Percentiles rank a stretch among this genome's conserved stretches.
Conservation (phyloP, 2,329 filamentous ascomycete species). For the Endoconidiophora laricicola region DNA sequence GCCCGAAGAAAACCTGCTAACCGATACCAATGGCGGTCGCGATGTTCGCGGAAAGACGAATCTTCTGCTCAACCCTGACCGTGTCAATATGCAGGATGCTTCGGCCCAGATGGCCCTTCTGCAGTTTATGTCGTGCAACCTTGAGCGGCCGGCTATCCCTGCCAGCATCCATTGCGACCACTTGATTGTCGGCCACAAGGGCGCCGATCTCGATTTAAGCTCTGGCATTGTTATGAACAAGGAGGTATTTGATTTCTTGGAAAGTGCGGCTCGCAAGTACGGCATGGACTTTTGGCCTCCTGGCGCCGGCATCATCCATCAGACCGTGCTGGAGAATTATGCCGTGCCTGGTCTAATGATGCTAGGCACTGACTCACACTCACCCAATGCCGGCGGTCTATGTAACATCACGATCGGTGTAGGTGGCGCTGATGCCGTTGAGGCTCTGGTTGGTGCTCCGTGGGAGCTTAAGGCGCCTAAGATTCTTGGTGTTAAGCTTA, state of each 20-base stretch:
- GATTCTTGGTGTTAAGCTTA: constrained; percentile 69
- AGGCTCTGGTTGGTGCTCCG: constrained; percentile 86
- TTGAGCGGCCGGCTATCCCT: constrained; percentile 78
- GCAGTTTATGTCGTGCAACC: constrained; percentile 95
- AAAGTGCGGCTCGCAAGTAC: constrained; percentile 79
- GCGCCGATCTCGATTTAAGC: constrained; percentile 70
- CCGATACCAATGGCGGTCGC: constrained; percentile 66
- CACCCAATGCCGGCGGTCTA: constrained; percentile 88
- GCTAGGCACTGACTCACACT: constrained; percentile 95
- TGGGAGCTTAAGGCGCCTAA: constrained; percentile 97
- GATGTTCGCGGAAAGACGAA: constrained; percentile 78
- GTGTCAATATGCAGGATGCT: constrained; percentile 98
- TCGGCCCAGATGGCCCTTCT: constrained; percentile 96
- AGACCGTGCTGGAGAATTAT: constrained; percentile 96
- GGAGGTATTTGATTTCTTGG: constrained; percentile 94
- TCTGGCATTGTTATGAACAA: constrained; percentile 81
- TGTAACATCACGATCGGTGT: constrained; percentile 93
- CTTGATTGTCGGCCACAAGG: constrained; percentile 89
- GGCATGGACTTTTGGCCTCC: constrained; percentile 94
- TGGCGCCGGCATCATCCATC: constrained; percentile 89
- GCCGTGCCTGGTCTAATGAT: constrained; percentile 96
- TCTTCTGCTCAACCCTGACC: constrained; percentile 90
- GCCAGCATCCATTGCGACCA: constrained; percentile 98
- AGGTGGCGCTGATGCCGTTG: constrained; percentile 90
- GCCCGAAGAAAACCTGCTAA: constrained; percentile 72